Percentiles rank a stretch among this genome's conserved stretches.
Evolutionary conservation across 345 rosid genomes (phyloP).

Genomic region (Pelargonium nanum): DNA sequence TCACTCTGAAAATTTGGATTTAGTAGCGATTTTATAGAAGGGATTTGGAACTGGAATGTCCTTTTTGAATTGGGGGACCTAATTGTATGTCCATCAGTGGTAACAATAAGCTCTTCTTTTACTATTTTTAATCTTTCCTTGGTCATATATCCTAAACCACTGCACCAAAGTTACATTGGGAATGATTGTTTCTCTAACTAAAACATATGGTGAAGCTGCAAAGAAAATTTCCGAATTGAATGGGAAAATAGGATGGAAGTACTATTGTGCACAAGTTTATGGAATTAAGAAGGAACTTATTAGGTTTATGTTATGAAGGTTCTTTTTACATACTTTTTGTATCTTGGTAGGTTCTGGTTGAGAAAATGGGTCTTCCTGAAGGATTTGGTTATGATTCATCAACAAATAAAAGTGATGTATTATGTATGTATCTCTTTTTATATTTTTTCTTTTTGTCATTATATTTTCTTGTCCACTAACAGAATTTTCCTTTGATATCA

Average conservation of each 20-base stretch:
- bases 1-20: conserved; percentile 1
- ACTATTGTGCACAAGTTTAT: too few species aligned
- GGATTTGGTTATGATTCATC: conserved; percentile 29
- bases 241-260: too few species aligned
- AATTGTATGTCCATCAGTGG: too few species aligned
- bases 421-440: conserved; percentile 34
- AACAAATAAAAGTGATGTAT: conserved; percentile 26
- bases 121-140: too few species aligned
- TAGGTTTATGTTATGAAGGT: background rate
- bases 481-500: background rate
- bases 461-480: background rate
- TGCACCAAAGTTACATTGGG: too few species aligned
- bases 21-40: background rate
- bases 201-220: too few species aligned
- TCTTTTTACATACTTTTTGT: background rate
- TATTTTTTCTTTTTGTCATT: background rate
- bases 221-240: too few species aligned
- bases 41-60: background rate
- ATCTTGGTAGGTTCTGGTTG: conserved; percentile 69
- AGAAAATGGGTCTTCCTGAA: conserved; percentile 85
- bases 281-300: too few species aligned
- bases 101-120: too few species aligned
- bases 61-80: too few species aligned
- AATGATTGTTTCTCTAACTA: too few species aligned
- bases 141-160: too few species aligned